Conservation (phyloP, 331 rosid species). For the Arachis monticola region DNA sequence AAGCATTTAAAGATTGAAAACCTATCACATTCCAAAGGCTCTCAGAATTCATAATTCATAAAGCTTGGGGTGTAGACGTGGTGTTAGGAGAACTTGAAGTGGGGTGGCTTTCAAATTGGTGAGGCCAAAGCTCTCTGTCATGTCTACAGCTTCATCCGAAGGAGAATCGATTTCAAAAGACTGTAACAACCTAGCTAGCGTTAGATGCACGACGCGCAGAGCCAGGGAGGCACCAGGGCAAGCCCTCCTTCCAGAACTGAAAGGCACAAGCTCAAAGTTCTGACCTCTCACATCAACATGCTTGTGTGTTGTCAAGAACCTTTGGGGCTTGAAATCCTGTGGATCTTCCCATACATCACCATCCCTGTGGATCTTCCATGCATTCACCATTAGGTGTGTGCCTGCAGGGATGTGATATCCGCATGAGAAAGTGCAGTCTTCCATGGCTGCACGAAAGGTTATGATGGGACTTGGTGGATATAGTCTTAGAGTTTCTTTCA, state of each 20-base stretch:
- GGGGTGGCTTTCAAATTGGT: slow-evolving; percentile 49
- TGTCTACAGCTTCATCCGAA: slow-evolving; percentile 46
- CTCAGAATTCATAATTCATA: not conserved
- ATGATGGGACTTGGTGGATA: slow-evolving; percentile 49
- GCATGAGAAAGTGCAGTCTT: slow-evolving; percentile 49
- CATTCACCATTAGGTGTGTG: slow-evolving; percentile 47
- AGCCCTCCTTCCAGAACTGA: slow-evolving; percentile 50
- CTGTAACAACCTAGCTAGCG: slow-evolving; percentile 44
- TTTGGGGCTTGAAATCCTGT: slow-evolving; percentile 41
- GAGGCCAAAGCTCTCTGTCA: slow-evolving; percentile 55
- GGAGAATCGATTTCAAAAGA: slow-evolving; percentile 40
- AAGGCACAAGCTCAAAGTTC: slow-evolving; percentile 40
- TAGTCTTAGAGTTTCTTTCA: slow-evolving; percentile 49
- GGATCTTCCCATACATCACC: slow-evolving; percentile 37
- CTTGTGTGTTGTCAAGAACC: slow-evolving; percentile 45
- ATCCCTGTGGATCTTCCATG: slow-evolving; percentile 49
- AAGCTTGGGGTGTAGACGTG: slow-evolving; percentile 33
- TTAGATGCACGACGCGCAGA: slow-evolving; percentile 44
- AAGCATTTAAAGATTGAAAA: too few relatives aligned
- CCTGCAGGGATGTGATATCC: slow-evolving; percentile 44
- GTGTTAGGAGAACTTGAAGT: slow-evolving; percentile 40
- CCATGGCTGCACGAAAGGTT: slow-evolving; percentile 34
- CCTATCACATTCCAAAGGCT: not conserved
- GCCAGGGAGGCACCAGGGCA: slow-evolving; percentile 49
- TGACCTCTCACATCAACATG: slow-evolving; percentile 46